phyloP scores from a whole-genome alignment of 495 filamentous ascomycete species.

The Talaromyces stipitatus region DNA sequence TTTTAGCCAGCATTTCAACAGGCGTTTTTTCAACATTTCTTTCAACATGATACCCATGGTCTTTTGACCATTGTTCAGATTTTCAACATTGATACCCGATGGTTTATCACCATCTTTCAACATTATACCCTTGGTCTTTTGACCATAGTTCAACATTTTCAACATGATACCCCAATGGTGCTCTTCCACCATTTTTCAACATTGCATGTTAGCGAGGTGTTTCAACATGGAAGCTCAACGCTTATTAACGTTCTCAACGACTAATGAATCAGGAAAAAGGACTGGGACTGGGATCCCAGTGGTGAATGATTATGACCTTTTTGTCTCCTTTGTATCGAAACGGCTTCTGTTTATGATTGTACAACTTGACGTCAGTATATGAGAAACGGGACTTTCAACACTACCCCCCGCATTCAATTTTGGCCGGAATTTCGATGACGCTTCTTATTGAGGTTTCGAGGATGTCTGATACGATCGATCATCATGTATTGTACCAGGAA shows the following conservation, averaged over 20 bases:
- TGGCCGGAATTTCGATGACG: neutral
- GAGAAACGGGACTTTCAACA: neutral
- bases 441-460: neutral
- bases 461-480: neutral
- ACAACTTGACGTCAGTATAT: neutral
- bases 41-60: conserved; percentile 4
- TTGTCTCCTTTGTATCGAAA: neutral
- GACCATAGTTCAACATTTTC: neutral
- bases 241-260: conserved; percentile 7
- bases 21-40: conserved; percentile 2
- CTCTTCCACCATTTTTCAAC: conserved; percentile 1
- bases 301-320: neutral
- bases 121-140: neutral
- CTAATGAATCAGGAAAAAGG: neutral
- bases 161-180: neutral
- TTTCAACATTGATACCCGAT: neutral
- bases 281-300: neutral
- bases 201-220: conserved; percentile 2
- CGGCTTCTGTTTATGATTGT: neutral
- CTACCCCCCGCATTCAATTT: neutral
- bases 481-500: neutral
- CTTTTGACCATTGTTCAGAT: neutral
- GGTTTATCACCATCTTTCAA: neutral
- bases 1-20: conserved; percentile 5
- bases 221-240: conserved; percentile 5